Percentiles rank a stretch among this genome's conserved stretches.
Conservation (phyloP, 495 filamentous ascomycete species). For the Xylaria bambusicola region DNA sequence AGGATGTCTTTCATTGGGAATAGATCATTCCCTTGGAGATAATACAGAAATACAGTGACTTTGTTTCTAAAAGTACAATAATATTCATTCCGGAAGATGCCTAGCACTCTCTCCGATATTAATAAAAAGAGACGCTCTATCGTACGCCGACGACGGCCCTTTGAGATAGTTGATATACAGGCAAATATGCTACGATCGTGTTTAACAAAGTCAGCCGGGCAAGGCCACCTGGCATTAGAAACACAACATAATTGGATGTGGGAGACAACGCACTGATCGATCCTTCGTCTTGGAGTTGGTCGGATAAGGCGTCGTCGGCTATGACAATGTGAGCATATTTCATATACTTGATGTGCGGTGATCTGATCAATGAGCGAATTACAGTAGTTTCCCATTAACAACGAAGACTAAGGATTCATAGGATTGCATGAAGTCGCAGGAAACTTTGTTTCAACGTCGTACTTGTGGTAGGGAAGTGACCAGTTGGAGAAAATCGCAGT, state of each 20-base stretch:
- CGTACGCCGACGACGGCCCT: too few relatives aligned
- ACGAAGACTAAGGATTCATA: background rate
- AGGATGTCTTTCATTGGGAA: too few relatives aligned
- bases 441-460: slow-evolving; percentile 5
- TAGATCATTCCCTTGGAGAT: too few relatives aligned
- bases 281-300: background rate
- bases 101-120: too few relatives aligned
- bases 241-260: background rate
- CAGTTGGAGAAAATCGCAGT: background rate
- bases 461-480: background rate
- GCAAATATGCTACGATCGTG: too few relatives aligned
- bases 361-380: background rate
- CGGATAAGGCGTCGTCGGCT: background rate
- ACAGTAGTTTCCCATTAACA: background rate
- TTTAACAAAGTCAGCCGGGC: too few relatives aligned
- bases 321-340: too few relatives aligned
- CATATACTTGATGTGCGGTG: background rate
- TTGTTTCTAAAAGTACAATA: too few relatives aligned
- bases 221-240: background rate
- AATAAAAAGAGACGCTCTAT: too few relatives aligned
- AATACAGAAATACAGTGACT: too few relatives aligned
- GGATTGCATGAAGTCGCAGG: background rate
- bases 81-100: too few relatives aligned
- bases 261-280: background rate
- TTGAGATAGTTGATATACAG: too few relatives aligned